Evolutionary conservation across 129 eudicot genomes (phyloP).

Genomic region (Pseudognaphalium luteoalbum): DNA sequence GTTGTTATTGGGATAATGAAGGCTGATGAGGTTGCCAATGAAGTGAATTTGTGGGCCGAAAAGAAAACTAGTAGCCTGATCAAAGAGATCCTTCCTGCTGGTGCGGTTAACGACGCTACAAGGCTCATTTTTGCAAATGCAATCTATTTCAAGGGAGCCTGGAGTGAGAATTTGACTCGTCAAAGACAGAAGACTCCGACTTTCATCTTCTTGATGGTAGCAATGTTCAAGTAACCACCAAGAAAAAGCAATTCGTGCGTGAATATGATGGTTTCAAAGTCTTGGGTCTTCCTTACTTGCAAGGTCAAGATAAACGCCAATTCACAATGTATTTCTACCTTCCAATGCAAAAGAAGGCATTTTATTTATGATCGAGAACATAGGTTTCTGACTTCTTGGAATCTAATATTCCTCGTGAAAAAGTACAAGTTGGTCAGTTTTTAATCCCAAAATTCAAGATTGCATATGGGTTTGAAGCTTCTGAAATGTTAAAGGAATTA

Average conservation of each 20-base stretch:
- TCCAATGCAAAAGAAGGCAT: slow-evolving; percentile 46
- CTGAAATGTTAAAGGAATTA: slow-evolving; percentile 21
- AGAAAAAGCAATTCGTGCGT: slow-evolving; percentile 20
- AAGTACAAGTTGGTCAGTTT: slow-evolving; percentile 12
- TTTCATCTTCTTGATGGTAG: slow-evolving; percentile 41
- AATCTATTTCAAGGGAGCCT: slow-evolving; percentile 52
- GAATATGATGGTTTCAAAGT: slow-evolving; percentile 43
- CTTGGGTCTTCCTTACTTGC: slow-evolving; percentile 42
- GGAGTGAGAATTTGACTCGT: slow-evolving; percentile 35
- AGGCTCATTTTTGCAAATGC: slow-evolving; percentile 41
- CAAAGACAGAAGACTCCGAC: slow-evolving; percentile 25
- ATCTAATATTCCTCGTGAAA: slow-evolving; percentile 13
- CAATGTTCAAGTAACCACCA: slow-evolving; percentile 34
- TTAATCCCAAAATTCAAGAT: slow-evolving; percentile 47
- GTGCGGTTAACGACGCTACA: not conserved
- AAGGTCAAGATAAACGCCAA: slow-evolving; percentile 26
- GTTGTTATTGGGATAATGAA: slow-evolving; percentile 6
- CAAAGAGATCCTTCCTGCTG: slow-evolving; percentile 31
- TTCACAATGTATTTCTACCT: slow-evolving; percentile 58
- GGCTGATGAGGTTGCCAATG: slow-evolving; percentile 31
- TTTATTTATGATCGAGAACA: slow-evolving; percentile 23
- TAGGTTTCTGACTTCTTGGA: slow-evolving; percentile 29
- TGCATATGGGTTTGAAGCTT: slow-evolving; percentile 24
- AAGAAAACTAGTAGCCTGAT: slow-evolving; percentile 37
- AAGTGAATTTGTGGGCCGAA: slow-evolving; percentile 40